A percentile compares a stretch with the other conserved stretches of the same genome.
Conservation (phyloP, 2,329 filamentous ascomycete genomes). For the Botrytis medusae region DNA sequence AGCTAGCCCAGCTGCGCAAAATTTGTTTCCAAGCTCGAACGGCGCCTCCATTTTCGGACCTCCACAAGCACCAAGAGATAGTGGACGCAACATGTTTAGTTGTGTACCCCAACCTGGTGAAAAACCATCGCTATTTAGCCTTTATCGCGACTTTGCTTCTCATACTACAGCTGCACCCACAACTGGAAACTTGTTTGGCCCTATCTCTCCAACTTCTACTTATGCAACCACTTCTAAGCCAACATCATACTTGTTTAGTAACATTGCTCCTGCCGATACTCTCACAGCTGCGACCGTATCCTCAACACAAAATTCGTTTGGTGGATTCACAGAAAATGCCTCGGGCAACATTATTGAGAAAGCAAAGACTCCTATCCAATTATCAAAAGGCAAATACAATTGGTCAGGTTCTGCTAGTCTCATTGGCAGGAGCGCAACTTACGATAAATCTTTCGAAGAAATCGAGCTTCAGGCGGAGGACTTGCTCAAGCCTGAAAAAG, state of each 20-base stretch:
- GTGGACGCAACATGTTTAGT: background rate
- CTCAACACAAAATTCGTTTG: background rate
- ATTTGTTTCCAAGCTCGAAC: background rate
- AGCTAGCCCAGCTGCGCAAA: no score
- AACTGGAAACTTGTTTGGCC: background rate
- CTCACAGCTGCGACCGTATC: background rate
- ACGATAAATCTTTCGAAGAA: background rate
- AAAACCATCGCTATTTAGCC: background rate
- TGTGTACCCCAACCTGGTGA: background rate
- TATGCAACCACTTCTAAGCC: background rate
- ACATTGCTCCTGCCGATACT: background rate
- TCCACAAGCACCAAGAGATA: background rate
- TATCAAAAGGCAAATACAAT: background rate
- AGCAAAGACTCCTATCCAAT: background rate
- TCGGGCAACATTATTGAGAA: background rate
- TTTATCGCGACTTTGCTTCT: background rate
- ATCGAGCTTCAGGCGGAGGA: background rate
- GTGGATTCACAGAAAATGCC: background rate
- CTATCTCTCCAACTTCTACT: background rate
- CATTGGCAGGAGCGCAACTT: background rate
- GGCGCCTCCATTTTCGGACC: background rate
- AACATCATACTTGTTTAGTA: background rate
- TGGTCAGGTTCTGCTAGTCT: background rate
- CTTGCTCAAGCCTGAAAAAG: conserved; percentile 22
- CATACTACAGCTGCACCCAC: background rate